Evolutionary conservation across 768 basidiomycete species (phyloP).

Genomic region (Naganishia friedmannii): DNA sequence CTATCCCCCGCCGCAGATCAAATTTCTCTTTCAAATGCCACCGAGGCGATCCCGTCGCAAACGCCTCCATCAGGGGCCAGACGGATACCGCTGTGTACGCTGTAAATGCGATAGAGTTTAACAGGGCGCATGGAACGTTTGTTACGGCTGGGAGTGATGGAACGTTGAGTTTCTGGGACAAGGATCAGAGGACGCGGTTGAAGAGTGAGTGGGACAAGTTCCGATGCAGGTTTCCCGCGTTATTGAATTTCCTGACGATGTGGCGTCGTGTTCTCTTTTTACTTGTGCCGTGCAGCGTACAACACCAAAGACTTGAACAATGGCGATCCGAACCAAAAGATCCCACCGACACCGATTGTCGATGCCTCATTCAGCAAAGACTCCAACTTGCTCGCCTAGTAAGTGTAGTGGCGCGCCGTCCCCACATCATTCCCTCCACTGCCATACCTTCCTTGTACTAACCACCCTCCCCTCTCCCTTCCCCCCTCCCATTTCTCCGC

Average conservation of each 20-base stretch:
- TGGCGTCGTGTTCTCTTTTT: too few species aligned
- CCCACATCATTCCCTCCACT: neutral
- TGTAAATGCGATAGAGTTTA: conserved; percentile 83
- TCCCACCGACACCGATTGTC: conserved; percentile 62
- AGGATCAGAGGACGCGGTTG: conserved; percentile 83
- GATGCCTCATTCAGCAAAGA: conserved; percentile 81
- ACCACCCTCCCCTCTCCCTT: neutral
- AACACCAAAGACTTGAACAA: conserved; percentile 47
- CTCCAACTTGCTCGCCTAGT: conserved; percentile 83
- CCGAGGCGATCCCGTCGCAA: conserved; percentile 43
- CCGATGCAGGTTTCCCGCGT: neutral
- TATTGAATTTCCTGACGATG: neutral
- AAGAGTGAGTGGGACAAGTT: conserved; percentile 63
- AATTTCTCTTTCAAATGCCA: conserved; percentile 80
- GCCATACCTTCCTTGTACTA: neutral
- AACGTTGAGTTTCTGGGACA: conserved; percentile 61
- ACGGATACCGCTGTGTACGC: conserved; percentile 73
- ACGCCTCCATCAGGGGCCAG: conserved; percentile 53
- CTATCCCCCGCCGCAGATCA: conserved; percentile 57
- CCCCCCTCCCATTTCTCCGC: neutral
- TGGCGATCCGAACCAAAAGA: conserved; percentile 41
- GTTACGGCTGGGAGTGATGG: conserved; percentile 65
- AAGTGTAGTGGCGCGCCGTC: too few species aligned
- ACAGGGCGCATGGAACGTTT: conserved; percentile 79
- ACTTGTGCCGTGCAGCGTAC: conserved; percentile 35